Base-by-base conservation (phyloP, 768 basidiomycete species). In the Termitomyces sp. region DNA sequence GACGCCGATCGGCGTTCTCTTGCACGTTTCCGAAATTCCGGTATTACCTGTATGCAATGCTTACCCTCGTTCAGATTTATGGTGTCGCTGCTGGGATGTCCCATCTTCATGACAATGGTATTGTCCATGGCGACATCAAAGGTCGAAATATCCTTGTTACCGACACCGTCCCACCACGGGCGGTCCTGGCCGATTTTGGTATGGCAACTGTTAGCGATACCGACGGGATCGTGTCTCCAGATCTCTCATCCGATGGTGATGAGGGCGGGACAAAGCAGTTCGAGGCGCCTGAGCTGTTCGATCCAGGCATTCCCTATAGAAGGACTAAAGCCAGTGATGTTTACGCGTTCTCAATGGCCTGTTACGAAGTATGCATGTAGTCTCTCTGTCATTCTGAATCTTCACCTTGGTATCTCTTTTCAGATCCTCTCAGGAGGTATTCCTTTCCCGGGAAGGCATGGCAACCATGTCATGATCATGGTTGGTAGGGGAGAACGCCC, bases 51-150 rank as follows among this genome's bases (percentile, higher is more conserved):
- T 14, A 14, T 0, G 16, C n/a, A 2, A 30, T 46, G 11, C 21
- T 23, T 12, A 42, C 16, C 28, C 19, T 30, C 3, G 27, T 46
- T 1, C 30, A 46, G 45, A 55, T 55, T 27, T 32, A 17, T 30
- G 54, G 45, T 3, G n/a, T 55, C 3, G 54, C 54, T 21, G 1
- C 54, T 48, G 54, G 54, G 4, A 55, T 55, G 54, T 10, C 25
- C 10, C 27, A 55, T 35, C 54, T 54, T 17, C 53, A 54, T 25
- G 34, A 46, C 21, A 46, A 47, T 28, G 53, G 53, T 9, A 21
- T 54, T 12, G 54, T 55, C 3, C 54, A 55, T 48, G 54, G 54
- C 4, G 54, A 48, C 25, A 55, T 55, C 1, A 55, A 55, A 48
- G 54, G 54, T 14, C 37, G 8, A 30, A 55, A 55, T 37, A 47